A percentile compares a stretch with the other conserved stretches of the same genome.
Conservation (phyloP, 805 yeast genomes). For the Pichia scutulata region DNA sequence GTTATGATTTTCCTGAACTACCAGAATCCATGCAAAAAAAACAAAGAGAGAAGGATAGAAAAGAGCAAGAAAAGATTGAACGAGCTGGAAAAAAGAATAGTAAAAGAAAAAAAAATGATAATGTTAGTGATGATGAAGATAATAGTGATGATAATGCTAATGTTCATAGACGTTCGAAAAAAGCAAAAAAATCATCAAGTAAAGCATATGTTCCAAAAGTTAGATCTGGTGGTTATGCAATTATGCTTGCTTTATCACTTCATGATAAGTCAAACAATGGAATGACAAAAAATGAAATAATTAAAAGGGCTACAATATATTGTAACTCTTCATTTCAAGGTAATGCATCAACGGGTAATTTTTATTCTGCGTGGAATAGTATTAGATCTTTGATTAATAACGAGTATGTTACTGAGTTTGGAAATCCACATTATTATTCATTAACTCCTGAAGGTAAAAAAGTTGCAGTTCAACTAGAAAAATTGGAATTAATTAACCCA, state of each 20-base stretch:
- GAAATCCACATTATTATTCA: conserved; percentile 52
- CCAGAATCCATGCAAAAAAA: not conserved
- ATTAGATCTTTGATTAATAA: conserved; percentile 55
- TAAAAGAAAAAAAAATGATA: not conserved
- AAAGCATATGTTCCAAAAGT: conserved; percentile 59
- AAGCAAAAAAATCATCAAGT: conserved; percentile 11
- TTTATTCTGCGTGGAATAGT: conserved; percentile 71
- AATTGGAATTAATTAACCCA: conserved; percentile 19
- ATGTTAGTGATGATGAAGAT: not conserved
- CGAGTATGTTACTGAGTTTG: conserved; percentile 47
- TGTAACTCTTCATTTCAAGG: conserved; percentile 49
- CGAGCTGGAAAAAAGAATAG: not conserved
- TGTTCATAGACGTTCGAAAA: not conserved
- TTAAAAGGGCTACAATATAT: conserved; percentile 43
- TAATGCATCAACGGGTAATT: conserved; percentile 54
- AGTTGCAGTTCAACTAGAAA: conserved; percentile 50
- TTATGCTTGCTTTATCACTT: conserved; percentile 50
- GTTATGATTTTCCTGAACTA: conserved; percentile 35
- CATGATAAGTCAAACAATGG: conserved; percentile 47
- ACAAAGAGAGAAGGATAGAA: not conserved
- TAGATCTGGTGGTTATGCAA: conserved; percentile 81
- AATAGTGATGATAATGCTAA: not conserved
- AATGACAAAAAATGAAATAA: conserved; percentile 52
- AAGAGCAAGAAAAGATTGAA: conserved; percentile 3
- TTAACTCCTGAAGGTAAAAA: conserved; percentile 64